Conservation (phyloP, 345 rosid species). For the Rhizophora mangle region DNA sequence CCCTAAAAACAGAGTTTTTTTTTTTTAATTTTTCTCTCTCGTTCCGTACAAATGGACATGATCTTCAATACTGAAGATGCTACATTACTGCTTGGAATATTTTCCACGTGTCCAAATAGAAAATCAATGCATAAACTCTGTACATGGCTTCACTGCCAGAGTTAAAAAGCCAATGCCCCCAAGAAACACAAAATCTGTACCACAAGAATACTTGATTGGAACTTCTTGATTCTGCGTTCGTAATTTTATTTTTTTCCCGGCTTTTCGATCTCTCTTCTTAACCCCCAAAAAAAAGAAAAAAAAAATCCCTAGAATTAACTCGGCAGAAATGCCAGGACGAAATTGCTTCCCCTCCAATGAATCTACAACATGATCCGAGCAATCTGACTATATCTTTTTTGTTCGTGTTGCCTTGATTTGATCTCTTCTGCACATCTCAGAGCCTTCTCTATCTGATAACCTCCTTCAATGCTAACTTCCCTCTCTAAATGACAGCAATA, state of each 20-base stretch:
- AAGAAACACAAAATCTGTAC: slow-evolving; percentile 27
- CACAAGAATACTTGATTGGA: background rate
- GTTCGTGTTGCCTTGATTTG: slow-evolving; percentile 53
- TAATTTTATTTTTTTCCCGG: too few species aligned
- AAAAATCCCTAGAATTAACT: background rate
- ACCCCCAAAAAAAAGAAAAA: too few species aligned
- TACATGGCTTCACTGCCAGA: background rate
- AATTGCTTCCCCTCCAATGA: background rate
- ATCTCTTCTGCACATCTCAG: slow-evolving; percentile 84
- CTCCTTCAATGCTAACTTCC: slow-evolving; percentile 85
- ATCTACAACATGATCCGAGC: slow-evolving; percentile 58
- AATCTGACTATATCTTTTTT: slow-evolving; percentile 44
- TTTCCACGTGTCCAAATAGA: too few species aligned
- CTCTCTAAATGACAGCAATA: slow-evolving; percentile 85
- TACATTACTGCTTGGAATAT: too few species aligned
- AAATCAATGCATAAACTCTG: background rate
- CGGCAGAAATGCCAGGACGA: background rate
- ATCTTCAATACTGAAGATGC: too few species aligned
- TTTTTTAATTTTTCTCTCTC: too few species aligned
- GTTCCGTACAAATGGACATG: too few species aligned
- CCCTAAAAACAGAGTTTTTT: too few species aligned
- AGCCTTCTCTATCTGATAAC: slow-evolving; percentile 79
- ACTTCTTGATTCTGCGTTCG: too few species aligned
- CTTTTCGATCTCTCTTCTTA: too few species aligned
- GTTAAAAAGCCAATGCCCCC: background rate